These are phyloP conservation scores for Heterobasidion irregulare DNA, from an alignment of 1,284 basidiomycete genomes.

Conservation along the genomic window DNA sequence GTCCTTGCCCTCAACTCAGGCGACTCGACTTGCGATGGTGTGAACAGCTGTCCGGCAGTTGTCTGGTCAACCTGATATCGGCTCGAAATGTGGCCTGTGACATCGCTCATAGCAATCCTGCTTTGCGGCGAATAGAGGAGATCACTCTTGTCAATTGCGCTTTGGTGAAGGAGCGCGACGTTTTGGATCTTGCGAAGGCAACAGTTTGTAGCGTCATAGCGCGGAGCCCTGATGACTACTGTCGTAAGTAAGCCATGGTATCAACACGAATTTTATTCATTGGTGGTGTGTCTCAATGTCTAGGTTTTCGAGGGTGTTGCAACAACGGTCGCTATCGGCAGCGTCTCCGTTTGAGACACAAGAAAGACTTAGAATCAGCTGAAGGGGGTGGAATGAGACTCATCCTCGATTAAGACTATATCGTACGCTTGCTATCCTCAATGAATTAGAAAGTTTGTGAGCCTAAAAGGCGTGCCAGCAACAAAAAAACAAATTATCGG, in stretches of 20 bases:
- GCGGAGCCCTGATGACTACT: conserved; percentile 38
- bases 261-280: neutral
- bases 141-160: conserved; percentile 54
- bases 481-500: too few relatives aligned
- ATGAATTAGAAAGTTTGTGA: too few relatives aligned
- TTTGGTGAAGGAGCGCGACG: conserved; percentile 45
- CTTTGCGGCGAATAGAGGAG: conserved; percentile 26
- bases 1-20: conserved; percentile 38
- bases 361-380: conserved; percentile 5
- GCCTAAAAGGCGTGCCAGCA: too few relatives aligned
- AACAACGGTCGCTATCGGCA: conserved; percentile 45
- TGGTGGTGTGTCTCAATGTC: conserved; percentile 4
- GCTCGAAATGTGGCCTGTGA: conserved; percentile 23
- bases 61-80: conserved; percentile 39
- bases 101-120: neutral
- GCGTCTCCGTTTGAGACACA: conserved; percentile 29
- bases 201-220: conserved; percentile 44
- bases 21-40: conserved; percentile 56
- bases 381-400: conserved; percentile 3
- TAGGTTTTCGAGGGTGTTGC: conserved; percentile 43
- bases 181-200: conserved; percentile 39
- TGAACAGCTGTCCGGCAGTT: conserved; percentile 40
- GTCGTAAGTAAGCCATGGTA: conserved; percentile 32
- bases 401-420: conserved; percentile 4
- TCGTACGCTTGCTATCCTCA: too few relatives aligned